Base-by-base conservation (phyloP, 1,284 basidiomycete species). In the Cryptococcus floricola region DNA sequence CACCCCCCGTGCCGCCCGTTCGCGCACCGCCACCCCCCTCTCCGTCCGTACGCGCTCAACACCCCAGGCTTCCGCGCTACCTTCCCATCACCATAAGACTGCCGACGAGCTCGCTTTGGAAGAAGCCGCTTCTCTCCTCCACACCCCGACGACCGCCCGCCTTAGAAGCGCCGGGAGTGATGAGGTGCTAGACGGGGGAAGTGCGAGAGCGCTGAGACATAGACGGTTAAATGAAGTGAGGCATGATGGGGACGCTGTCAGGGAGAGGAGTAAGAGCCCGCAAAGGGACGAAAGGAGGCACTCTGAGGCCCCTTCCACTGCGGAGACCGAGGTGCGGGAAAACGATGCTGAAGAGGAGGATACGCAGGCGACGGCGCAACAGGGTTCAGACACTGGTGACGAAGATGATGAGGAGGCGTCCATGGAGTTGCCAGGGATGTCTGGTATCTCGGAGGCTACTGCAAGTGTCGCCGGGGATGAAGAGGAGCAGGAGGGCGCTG, bases 41-140 rank as follows among this genome's bases (percentile, higher is more conserved):
- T 51, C 53, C 13, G 37, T 48, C 45, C 44, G 52, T 23, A 52
- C 47, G 34, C 48, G 57, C 28, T 48, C 62, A 12, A 44, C 53
- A 2, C 41, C 50, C 23, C 51, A 54, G 38, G 38, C 58, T 13
- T 53, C 53, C 37, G 50, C 61, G n/a, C 52, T 39, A 47, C 39
- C 38, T 19, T 14, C 46, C 12, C 60, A 61, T 39, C 69, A 71
- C 50, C 69, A 68, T 53, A 56, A 58, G 37, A 63, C 64, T 8
- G 61, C 70, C 7, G 69, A 73, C 52, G 64, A 70, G 50, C 61
- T 66, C 13, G 64, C 69, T 12, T 23, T 62, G 7, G 58, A 61
- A 42, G 73, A 70, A 49, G 70, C 70, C 4, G 62, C 59, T 1
- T 50, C 64, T 4, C 42, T 69, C 18, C 51, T 63, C 5, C 57